phyloP scores from a whole-genome alignment of 1,284 basidiomycete genomes.

The Apiotrichum domesticum region DNA sequence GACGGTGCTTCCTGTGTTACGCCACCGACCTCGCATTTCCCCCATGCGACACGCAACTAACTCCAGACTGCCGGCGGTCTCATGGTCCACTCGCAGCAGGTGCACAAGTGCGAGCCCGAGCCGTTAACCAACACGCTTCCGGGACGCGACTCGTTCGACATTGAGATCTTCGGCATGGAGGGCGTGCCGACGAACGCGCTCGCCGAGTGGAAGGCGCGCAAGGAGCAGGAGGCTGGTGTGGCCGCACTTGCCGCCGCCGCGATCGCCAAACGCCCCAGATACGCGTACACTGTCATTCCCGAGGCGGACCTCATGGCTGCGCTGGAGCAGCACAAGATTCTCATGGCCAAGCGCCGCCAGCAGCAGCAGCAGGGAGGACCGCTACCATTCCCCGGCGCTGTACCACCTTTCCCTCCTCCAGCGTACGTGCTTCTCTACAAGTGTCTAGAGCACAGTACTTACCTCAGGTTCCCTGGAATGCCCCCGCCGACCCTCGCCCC shows the following conservation, averaged over 20 bases:
- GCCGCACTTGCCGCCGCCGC: constrained; percentile 71
- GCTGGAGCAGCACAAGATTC: constrained; percentile 79
- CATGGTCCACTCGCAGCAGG: constrained; percentile 97
- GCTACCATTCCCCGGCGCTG: constrained; percentile 35
- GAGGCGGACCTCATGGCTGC: constrained; percentile 80
- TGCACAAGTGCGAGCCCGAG: constrained; percentile 95
- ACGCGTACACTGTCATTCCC: constrained; percentile 71
- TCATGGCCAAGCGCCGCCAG: constrained; percentile 68
- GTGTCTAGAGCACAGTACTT: constrained; percentile 31
- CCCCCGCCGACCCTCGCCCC: constrained; percentile 39
- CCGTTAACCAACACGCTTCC: constrained; percentile 97
- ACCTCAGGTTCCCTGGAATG: constrained; percentile 18
- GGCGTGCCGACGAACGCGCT: constrained; percentile 91
- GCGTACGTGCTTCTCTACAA: constrained; percentile 28
- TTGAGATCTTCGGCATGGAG: constrained; percentile 99
- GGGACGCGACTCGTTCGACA: constrained; percentile 93
- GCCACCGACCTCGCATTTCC: constrained; percentile 4
- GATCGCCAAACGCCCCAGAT: constrained; percentile 66
- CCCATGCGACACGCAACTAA: too few relatives aligned
- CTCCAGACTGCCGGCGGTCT: constrained; percentile 75
- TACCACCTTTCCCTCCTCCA: constrained; percentile 43
- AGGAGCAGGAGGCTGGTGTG: constrained; percentile 78
- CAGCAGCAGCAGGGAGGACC: background rate
- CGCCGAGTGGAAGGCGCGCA: constrained; percentile 88
- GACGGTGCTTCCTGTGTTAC: background rate